A percentile compares a stretch with the other conserved stretches of the same genome.
phyloP scores from a whole-genome alignment of 371 early-diverging fungal genomes.

The Lichtheimia corymbifera region DNA sequence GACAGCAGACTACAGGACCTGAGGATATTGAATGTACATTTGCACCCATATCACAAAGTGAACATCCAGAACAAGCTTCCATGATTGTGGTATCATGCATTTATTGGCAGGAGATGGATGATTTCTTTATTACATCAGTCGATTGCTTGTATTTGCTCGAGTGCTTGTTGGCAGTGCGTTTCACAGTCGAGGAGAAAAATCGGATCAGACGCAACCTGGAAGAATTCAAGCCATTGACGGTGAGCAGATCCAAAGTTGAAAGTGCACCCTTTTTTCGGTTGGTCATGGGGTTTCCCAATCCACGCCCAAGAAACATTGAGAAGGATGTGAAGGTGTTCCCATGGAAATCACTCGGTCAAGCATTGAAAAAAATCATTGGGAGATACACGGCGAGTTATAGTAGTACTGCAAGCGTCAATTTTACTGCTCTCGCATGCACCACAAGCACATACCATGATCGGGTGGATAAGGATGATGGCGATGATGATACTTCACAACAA shows the following conservation, averaged over 20 bases:
- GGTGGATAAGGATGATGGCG: too few relatives aligned
- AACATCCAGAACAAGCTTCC: constrained; percentile 21
- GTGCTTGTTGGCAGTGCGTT: constrained; percentile 67
- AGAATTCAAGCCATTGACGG: constrained; percentile 73
- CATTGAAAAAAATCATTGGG: constrained; percentile 72
- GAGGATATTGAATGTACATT: constrained; percentile 71
- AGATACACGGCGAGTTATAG: constrained; percentile 60
- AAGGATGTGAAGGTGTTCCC: constrained; percentile 82
- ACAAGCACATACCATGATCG: constrained; percentile 25
- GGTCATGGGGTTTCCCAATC: constrained; percentile 77
- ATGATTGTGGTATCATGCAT: constrained; percentile 77
- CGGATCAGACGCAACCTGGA: constrained; percentile 79
- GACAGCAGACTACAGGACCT: constrained; percentile 69
- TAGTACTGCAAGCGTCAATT: constrained; percentile 51
- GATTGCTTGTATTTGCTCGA: constrained; percentile 76
- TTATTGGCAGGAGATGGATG: constrained; percentile 71
- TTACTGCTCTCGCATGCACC: constrained; percentile 17
- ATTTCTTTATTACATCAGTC: constrained; percentile 75
- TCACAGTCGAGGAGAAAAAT: constrained; percentile 82
- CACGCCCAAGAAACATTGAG: constrained; percentile 80
- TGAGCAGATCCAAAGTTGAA: constrained; percentile 67
- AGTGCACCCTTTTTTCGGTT: constrained; percentile 72
- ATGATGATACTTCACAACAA: too few relatives aligned
- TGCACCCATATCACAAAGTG: constrained; percentile 60
- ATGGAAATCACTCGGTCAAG: constrained; percentile 66